Percentiles rank a stretch among this genome's conserved stretches.
phyloP scores from a whole-genome alignment of 805 yeast species.

The Yarrowia bubula region DNA sequence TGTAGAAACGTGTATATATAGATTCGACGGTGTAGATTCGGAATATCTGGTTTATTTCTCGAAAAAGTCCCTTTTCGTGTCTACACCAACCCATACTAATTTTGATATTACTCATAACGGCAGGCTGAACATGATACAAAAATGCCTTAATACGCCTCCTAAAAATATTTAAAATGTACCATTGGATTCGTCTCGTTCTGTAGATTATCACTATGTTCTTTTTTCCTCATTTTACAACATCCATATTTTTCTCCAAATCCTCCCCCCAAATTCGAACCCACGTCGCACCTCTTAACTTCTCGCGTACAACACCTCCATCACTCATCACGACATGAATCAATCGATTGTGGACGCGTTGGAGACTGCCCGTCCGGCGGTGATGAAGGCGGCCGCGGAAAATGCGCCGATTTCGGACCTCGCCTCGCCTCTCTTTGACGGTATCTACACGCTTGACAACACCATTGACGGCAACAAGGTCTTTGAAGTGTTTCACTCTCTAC shows the following conservation, averaged over 20 bases:
- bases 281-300: neutral
- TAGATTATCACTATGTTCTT: too few species aligned
- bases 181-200: too few species aligned
- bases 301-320: neutral
- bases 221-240: neutral
- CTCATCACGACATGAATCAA: neutral
- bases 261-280: neutral
- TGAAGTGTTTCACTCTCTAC: slow-evolving; percentile 67
- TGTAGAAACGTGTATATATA: too few species aligned
- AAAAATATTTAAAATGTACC: too few species aligned
- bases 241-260: neutral
- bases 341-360: slow-evolving; percentile 26
- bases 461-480: slow-evolving; percentile 47
- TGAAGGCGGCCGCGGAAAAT: slow-evolving; percentile 2
- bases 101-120: too few species aligned
- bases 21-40: too few species aligned
- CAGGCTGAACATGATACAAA: too few species aligned
- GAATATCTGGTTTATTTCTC: too few species aligned
- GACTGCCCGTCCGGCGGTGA: slow-evolving; percentile 2
- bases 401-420: slow-evolving; percentile 25
- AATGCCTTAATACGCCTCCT: too few species aligned
- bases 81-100: too few species aligned
- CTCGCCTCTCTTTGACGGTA: slow-evolving; percentile 37
- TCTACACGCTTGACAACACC: slow-evolving; percentile 37
- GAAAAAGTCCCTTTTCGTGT: too few species aligned